Base-by-base conservation (phyloP, 352 stramenopile species). In the Phytophthora sojae region DNA sequence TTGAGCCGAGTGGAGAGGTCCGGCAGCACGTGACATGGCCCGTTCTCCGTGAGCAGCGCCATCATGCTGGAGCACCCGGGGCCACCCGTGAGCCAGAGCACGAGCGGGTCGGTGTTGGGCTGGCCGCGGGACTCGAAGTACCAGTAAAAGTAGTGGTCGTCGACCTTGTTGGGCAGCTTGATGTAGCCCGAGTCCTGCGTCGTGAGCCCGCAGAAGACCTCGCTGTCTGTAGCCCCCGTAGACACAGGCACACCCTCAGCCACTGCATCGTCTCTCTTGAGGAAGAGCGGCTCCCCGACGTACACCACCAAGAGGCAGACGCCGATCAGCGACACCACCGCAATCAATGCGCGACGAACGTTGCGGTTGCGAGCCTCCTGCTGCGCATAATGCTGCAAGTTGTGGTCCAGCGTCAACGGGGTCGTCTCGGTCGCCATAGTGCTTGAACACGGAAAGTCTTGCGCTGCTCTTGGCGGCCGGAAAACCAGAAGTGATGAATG, bases 101-200 rank as follows among this genome's bases (percentile, higher is more conserved):
- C 70, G 1, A 91, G 71, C 15, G 85, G 85, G 63, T 90, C 85
- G 2, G 56, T 88, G 12, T 26, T 57, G 14, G 81, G 80, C 23
- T 81, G 64, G 15, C 65, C 73, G 17, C 81, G 75, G 0, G 85
- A 91, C 67, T 89, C 81, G 61, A 88, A 89, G 71, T 85, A 90
- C 85, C 85, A 93, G 54, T 90, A 93, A 64, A 91, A 91, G 70
- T 93, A 93, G 44, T 91, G 64, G 67, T 90, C 83, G 57, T 88
- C 82, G 56, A 86, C 71, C 70, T 89, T 89, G 78, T 89, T 87
- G 54, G 81, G 65, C 2, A 92, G 73, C 61, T 82, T 77, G 50
- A 91, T 79, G 69, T 89, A 91, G 2, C 81, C 83, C 0, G 83
- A 76, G 45, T 90, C 76, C 44, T 86, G 77, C 25, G 85, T 88